A percentile compares a stretch with the other conserved stretches of the same genome.
phyloP scores from a whole-genome alignment of 441 rosid species.

The Jatropha multifida region DNA sequence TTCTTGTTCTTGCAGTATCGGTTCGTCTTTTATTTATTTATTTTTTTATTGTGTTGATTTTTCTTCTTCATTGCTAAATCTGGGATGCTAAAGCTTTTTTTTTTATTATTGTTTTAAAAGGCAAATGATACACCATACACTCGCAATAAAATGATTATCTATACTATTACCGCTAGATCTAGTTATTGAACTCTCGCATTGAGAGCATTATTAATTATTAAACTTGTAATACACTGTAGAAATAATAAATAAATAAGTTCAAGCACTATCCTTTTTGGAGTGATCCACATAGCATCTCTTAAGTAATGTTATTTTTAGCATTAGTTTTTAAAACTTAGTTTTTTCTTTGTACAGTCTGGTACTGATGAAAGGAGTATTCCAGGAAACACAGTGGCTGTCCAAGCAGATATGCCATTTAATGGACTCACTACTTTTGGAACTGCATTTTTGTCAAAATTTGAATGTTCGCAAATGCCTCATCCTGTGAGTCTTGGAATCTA shows the following conservation, averaged over 20 bases:
- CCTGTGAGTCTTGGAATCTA: slow-evolving; percentile 53
- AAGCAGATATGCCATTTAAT: slow-evolving; percentile 95
- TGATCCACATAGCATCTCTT: not conserved
- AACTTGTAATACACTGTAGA: no score
- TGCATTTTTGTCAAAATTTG: slow-evolving; percentile 92
- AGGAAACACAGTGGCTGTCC: slow-evolving; percentile 92
- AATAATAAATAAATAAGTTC: no score
- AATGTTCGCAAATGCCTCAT: slow-evolving; percentile 99
- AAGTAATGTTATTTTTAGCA: not conserved
- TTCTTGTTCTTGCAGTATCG: not conserved
- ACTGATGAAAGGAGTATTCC: slow-evolving; percentile 98
- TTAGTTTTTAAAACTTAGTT: slow-evolving; percentile 12
- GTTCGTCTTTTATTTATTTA: no score
- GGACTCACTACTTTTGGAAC: slow-evolving; percentile 94
- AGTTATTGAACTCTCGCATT: no score
- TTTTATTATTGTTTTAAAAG: no score
- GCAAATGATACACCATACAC: no score
- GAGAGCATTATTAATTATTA: no score
- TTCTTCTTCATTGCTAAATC: not conserved
- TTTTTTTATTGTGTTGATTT: not conserved
- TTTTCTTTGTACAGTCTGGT: slow-evolving; percentile 62
- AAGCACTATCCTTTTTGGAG: not conserved
- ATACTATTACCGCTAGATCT: no score
- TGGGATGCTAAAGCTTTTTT: no score
- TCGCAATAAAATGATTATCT: no score